Percentiles rank a stretch among this genome's conserved stretches.
Evolutionary conservation across 1,139 yeast genomes (phyloP).

Genomic region (Pichia sp.): DNA sequence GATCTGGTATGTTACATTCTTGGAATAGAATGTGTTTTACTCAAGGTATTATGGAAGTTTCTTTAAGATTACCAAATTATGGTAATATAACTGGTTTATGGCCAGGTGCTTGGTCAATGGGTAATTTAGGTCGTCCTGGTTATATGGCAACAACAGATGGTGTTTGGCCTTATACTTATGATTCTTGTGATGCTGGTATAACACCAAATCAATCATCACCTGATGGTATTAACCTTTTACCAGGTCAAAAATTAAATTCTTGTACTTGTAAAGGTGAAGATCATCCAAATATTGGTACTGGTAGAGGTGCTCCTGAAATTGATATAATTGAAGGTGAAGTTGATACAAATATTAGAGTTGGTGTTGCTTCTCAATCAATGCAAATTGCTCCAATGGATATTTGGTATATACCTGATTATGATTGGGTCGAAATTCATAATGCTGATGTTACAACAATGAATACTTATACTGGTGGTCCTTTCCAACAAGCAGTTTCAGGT

Average conservation of each 20-base stretch:
- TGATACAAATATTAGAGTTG: slow-evolving; percentile 34
- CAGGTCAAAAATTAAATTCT: slow-evolving; percentile 49
- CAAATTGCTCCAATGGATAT: slow-evolving; percentile 58
- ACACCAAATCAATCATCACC: slow-evolving; percentile 58
- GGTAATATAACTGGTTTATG: slow-evolving; percentile 52
- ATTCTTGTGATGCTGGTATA: slow-evolving; percentile 56
- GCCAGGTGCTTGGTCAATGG: slow-evolving; percentile 64
- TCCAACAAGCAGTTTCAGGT: slow-evolving; percentile 53
- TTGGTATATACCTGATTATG: slow-evolving; percentile 57
- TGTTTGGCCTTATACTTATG: slow-evolving; percentile 59
- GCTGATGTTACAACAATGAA: slow-evolving; percentile 41
- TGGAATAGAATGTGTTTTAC: slow-evolving; percentile 59
- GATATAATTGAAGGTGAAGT: slow-evolving; percentile 55
- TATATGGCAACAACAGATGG: slow-evolving; percentile 57
- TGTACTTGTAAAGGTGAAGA: slow-evolving; percentile 53
- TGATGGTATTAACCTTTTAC: slow-evolving; percentile 53
- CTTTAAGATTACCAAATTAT: slow-evolving; percentile 46
- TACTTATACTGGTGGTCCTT: slow-evolving; percentile 53
- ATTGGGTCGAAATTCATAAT: slow-evolving; percentile 43
- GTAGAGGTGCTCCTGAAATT: slow-evolving; percentile 63
- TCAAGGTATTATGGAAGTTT: slow-evolving; percentile 46
- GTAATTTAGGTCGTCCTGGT: slow-evolving; percentile 57
- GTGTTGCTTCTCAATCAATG: slow-evolving; percentile 54
- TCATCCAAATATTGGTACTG: slow-evolving; percentile 52
- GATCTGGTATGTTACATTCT: slow-evolving; percentile 56